Percentiles rank a stretch among this genome's conserved stretches.
Evolutionary conservation across 768 basidiomycete genomes (phyloP).

Genomic region (Amanita phalloides): DNA sequence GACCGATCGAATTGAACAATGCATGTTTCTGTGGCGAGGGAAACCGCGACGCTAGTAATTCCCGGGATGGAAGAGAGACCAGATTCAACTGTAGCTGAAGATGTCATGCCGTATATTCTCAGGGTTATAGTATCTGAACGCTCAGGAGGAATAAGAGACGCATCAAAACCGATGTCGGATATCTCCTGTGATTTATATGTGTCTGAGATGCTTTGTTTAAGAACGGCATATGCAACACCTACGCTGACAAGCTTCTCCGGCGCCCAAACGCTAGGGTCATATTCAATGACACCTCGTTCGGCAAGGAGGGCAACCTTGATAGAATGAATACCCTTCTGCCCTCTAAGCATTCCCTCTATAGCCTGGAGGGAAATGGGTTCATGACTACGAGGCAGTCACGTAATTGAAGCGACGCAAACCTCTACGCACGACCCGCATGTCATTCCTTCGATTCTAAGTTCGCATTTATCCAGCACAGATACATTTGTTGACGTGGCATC

Average conservation of each 20-base stretch:
- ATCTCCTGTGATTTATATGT: constrained; percentile 55
- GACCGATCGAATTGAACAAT: constrained; percentile 67
- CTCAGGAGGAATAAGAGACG: constrained; percentile 57
- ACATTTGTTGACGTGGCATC: constrained; percentile 4
- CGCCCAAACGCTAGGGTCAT: constrained; percentile 75
- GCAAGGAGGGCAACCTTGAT: constrained; percentile 96
- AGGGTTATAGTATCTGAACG: constrained; percentile 62
- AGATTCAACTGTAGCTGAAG: constrained; percentile 64
- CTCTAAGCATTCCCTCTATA: constrained; percentile 75
- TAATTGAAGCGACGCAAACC: constrained; percentile 30
- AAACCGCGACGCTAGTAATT: constrained; percentile 59
- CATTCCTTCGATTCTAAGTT: constrained; percentile 82
- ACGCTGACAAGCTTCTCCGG: constrained; percentile 71
- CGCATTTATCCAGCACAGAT: constrained; percentile 34
- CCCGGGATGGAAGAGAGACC: constrained; percentile 65
- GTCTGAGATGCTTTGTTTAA: constrained; percentile 4
- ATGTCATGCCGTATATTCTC: constrained; percentile 88
- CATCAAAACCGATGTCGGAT: constrained; percentile 88
- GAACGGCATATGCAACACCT: constrained; percentile 14
- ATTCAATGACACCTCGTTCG: constrained; percentile 87
- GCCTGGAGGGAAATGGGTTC: constrained; percentile 33
- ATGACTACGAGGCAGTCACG: not conserved
- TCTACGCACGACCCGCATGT: constrained; percentile 85
- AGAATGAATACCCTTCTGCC: constrained; percentile 81
- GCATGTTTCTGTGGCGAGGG: constrained; percentile 66